Evolutionary conservation across 2,329 filamentous ascomycete genomes (phyloP).

Genomic region (Alternaria sp.): DNA sequence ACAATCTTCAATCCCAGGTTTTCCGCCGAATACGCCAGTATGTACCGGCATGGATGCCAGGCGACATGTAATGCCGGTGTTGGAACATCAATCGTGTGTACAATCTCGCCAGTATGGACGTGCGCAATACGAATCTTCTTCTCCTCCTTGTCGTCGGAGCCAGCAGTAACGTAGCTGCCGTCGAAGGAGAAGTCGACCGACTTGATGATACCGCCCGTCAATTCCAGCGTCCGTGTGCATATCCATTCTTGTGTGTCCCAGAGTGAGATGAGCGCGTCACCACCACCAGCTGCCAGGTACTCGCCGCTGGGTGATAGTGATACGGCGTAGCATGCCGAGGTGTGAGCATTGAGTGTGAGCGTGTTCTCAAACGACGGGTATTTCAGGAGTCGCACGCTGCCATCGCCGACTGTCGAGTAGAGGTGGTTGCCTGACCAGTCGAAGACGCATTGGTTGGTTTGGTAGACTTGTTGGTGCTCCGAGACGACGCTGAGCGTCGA

Average conservation of each 20-base stretch:
- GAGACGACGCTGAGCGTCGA: conserved; percentile 64
- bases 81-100: conserved; percentile 74
- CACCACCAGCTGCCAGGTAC: conserved; percentile 77
- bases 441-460: conserved; percentile 78
- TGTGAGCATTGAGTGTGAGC: conserved; percentile 74
- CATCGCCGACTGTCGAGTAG: conserved; percentile 75
- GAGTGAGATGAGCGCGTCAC: conserved; percentile 76
- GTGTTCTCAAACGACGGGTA: conserved; percentile 56
- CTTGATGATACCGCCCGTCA: conserved; percentile 73
- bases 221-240: conserved; percentile 74
- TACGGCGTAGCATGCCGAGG: conserved; percentile 72
- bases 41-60: conserved; percentile 79
- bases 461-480: conserved; percentile 67
- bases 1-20: conserved; percentile 72
- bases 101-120: conserved; percentile 75
- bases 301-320: conserved; percentile 75
- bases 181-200: conserved; percentile 82
- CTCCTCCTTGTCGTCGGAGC: conserved; percentile 78
- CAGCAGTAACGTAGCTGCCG: conserved; percentile 76
- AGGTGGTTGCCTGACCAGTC: conserved; percentile 76
- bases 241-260: conserved; percentile 84
- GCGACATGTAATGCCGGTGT: conserved; percentile 72
- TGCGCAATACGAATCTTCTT: conserved; percentile 74
- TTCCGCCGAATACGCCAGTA: conserved; percentile 75
- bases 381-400: conserved; percentile 71